Evolutionary conservation across 805 yeast species (phyloP).

Genomic region (Yamadazyma takamatsuzukensis): DNA sequence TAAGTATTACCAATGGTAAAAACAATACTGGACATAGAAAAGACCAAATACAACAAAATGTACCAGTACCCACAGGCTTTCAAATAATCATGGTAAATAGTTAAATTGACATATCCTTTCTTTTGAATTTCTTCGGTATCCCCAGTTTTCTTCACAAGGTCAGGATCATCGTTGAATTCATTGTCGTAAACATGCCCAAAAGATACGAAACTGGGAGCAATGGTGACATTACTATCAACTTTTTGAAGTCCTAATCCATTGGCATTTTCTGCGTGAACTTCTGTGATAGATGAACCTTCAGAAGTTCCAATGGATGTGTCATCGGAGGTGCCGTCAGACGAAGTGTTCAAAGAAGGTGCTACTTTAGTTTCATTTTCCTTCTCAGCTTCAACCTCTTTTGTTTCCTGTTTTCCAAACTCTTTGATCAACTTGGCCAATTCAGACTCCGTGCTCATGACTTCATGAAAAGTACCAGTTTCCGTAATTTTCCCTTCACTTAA

Average conservation of each 20-base stretch:
- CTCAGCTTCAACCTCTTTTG: conserved; percentile 15
- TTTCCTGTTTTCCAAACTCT: conserved; percentile 26
- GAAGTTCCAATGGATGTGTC: conserved; percentile 15
- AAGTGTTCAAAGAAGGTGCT: background rate
- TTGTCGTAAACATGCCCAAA: conserved; percentile 30
- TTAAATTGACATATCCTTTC: conserved; percentile 28
- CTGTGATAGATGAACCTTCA: conserved; percentile 7
- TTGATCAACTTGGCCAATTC: conserved; percentile 29
- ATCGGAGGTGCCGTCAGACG: conserved; percentile 16
- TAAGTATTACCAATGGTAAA: conserved; percentile 21
- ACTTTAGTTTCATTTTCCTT: conserved; percentile 11
- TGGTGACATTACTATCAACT: conserved; percentile 9
- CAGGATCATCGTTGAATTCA: conserved; percentile 20
- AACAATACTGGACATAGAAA: conserved; percentile 18
- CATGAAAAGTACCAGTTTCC: conserved; percentile 47
- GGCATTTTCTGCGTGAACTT: conserved; percentile 4
- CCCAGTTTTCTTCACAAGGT: conserved; percentile 15
- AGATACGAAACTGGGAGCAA: conserved; percentile 30
- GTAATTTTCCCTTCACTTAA: conserved; percentile 24
- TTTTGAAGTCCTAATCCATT: conserved; percentile 13
- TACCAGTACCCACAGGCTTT: conserved; percentile 29
- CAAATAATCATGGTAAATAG: conserved; percentile 25
- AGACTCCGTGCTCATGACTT: conserved; percentile 38
- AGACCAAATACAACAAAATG: conserved; percentile 20
- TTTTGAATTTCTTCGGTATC: conserved; percentile 24